Evolutionary conservation across 495 filamentous ascomycete genomes (phyloP), one percentile per base, ranked within the genome.

Genomic region (Stereocaulon alpinum): DNA sequence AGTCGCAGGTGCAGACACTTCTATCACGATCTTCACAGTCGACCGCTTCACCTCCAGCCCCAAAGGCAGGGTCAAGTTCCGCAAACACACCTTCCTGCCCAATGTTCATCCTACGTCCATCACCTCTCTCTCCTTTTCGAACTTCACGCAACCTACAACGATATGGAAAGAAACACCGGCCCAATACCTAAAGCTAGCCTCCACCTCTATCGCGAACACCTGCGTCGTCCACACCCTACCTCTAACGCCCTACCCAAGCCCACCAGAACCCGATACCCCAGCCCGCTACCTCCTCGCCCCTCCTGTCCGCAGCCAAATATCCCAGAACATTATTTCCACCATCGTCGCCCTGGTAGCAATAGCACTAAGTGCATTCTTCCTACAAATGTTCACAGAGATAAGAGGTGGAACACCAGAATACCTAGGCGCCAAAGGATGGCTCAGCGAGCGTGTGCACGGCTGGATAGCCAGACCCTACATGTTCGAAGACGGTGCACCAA

Each of bases 151-250:
- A 5, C 86, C 86, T 0, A 59, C 77, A 49, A 74, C 74, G 43
- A 72, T 76, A 11, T 67, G 74, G 42, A 67, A 74, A 1, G 69
- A 73, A 58, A 70, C 74, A 12, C 68, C 77, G 55, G 77, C 77
- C 11, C 81, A 86, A 59, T 78, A 82, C 61, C 70, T 96, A 60
- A 91, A 88, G 64, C 79, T 98, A 7, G 91, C 90, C 18, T 93
- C 88, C 51, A 84, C 88, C 49, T 88, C 86, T 61, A 84, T 94
- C 69, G 88, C 85, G 58, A 92, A 90, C 69, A 91, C 87, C 10
- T 80, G 90, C 47, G 84, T 90, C 48, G 86, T 96, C 40, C 89
- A 96, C 72, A 87, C 87, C 22, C 74, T 97, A 61, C 84, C 88
- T 0, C 82, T 98, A 29, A 77, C 76, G 18, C 80, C 80, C 18